Evolutionary conservation across 139 green algal species (phyloP), one percentile per base, ranked within the genome.

Genomic region (Picochlorum sp.): DNA sequence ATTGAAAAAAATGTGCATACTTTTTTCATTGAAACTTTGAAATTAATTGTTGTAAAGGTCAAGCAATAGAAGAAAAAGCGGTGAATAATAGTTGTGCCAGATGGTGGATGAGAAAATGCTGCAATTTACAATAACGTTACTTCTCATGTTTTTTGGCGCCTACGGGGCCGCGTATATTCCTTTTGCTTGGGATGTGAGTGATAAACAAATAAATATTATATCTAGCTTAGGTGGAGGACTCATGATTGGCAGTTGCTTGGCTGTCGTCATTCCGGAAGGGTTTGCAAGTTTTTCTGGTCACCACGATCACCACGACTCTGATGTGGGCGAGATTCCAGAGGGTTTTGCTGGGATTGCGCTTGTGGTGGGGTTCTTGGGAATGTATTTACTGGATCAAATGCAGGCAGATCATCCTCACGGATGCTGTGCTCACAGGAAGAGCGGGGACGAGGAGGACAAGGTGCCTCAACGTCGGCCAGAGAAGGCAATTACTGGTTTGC

Each of bases 231-330:
- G 78, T 38, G 78, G 66, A 34, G 78, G 78, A 6, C 65, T 84
- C 24, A 56, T 84, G 13, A 49, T 83, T 2, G 78, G 75, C 37
- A 76, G 70, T 6, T 71, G 63, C 0, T 68, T 84, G 21, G 67
- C 63, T 3, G 75, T 84, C 4, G 65, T 84, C 26, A 54, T 84
- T 11, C 78, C 78, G 20, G 78, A 84, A 45, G 78, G 78, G 45
- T 82, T 82, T 23, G 58, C 77, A 15, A 67, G 20, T 38, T 59
- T 24, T 34, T 31, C 20, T n/a, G 38, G 62, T 62, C 30, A 34
- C 23, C 52, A 76, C 8, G 57, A 47, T 21, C 64, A 69, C 34
- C 38, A 56, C 4, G 56, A 71, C n/a, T 7, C 28, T 30, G 28
- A 30, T 30, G 26, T 30, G 11, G 45, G 20, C 26, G 23, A 57